These are phyloP conservation scores for Colletotrichum sp. DNA, from an alignment of 2,329 filamentous ascomycete species.

Conservation along the genomic window DNA sequence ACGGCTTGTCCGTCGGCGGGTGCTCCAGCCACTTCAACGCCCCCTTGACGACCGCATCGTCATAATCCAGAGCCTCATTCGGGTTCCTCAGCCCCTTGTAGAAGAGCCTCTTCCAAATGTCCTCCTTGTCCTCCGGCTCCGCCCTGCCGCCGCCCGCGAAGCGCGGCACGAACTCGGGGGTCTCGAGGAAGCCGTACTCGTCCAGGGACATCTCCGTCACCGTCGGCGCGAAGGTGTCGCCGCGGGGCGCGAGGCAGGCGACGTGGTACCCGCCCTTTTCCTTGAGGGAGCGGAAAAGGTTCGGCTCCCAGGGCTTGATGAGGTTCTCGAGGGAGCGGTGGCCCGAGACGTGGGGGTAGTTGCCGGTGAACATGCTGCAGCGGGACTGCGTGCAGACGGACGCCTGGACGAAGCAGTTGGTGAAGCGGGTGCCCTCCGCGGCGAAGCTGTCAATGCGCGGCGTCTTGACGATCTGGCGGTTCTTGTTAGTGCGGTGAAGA, in stretches of 20 bases:
- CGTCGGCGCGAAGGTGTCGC: slow-evolving; percentile 45
- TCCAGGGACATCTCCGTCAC: slow-evolving; percentile 48
- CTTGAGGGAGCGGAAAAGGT: slow-evolving; percentile 47
- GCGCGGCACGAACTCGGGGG: slow-evolving; percentile 36
- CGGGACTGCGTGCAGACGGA: slow-evolving; percentile 51
- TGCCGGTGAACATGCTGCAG: slow-evolving; percentile 51
- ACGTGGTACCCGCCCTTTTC: slow-evolving; percentile 49
- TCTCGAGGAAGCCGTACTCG: slow-evolving; percentile 50
- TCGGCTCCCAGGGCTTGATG: slow-evolving; percentile 53
- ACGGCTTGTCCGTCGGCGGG: slow-evolving; percentile 43
- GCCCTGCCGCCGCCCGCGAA: slow-evolving; percentile 25
- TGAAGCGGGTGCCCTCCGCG: slow-evolving; percentile 41
- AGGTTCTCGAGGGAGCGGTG: slow-evolving; percentile 51
- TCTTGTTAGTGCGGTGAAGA: background rate
- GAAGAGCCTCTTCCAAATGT: slow-evolving; percentile 44
- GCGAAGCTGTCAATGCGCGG: slow-evolving; percentile 48
- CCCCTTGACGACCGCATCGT: slow-evolving; percentile 44
- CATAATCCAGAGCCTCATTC: slow-evolving; percentile 44
- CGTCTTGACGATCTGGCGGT: slow-evolving; percentile 31
- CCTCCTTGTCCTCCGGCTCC: slow-evolving; percentile 21
- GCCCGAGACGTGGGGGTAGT: slow-evolving; percentile 49
- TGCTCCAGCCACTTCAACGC: slow-evolving; percentile 48
- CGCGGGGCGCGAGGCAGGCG: slow-evolving; percentile 46
- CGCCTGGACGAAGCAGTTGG: slow-evolving; percentile 50
- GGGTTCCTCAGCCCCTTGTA: slow-evolving; percentile 45